phyloP scores from a whole-genome alignment of 495 filamentous ascomycete species.

The Podospora conica region DNA sequence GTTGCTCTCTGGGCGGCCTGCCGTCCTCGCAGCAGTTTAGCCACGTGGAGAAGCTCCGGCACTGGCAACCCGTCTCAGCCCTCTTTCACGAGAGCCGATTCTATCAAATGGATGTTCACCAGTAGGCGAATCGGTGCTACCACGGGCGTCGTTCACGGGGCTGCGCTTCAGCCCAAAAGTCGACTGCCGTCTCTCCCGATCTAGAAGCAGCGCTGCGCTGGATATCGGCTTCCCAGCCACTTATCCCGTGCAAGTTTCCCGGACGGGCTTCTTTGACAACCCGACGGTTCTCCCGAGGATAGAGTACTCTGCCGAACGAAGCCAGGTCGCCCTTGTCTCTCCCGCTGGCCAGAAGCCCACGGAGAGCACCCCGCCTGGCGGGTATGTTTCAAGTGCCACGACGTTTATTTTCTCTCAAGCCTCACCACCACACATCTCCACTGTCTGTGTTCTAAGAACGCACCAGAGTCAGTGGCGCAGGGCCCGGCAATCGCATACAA shows the following conservation, averaged over 20 bases:
- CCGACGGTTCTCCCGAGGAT: constrained; percentile 5
- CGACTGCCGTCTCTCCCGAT: not conserved
- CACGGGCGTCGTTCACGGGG: not conserved
- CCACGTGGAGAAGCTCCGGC: not conserved
- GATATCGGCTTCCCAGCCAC: constrained; percentile 1
- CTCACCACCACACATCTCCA: constrained; percentile 8
- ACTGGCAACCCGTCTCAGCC: not conserved
- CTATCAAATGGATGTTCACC: not conserved
- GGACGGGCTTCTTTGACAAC: constrained; percentile 2
- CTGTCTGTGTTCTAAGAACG: constrained; percentile 5
- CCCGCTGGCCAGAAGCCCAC: constrained; percentile 1
- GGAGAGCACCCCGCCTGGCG: not conserved
- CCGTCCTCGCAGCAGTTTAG: not conserved
- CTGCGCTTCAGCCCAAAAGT: not conserved
- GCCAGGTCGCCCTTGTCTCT: not conserved
- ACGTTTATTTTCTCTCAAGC: constrained; percentile 11
- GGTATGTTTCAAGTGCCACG: constrained; percentile 20
- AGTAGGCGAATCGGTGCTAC: not conserved
- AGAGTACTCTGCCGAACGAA: not conserved
- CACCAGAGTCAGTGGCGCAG: constrained; percentile 1
- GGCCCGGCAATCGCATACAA: not conserved
- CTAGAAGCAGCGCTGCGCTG: not conserved
- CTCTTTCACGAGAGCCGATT: not conserved
- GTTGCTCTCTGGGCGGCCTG: constrained; percentile 1
- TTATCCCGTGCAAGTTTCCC: not conserved